Evolutionary conservation across 805 yeast genomes (phyloP).

Genomic region (Candida sphagnicola): DNA sequence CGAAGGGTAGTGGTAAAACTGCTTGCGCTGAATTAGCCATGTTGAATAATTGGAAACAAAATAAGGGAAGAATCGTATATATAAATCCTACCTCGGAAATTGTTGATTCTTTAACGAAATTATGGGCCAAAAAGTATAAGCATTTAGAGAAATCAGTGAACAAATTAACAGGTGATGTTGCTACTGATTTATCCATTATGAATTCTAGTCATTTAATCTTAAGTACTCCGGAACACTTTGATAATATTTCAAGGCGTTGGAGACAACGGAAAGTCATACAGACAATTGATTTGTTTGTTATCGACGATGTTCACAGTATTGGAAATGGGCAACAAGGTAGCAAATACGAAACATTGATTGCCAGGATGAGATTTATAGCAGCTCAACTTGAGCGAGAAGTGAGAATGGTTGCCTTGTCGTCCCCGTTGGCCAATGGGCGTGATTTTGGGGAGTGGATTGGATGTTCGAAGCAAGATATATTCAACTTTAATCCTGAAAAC

Average conservation of each 20-base stretch:
- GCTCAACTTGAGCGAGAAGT: conserved; percentile 53
- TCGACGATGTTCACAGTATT: conserved; percentile 68
- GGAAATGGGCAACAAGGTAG: conserved; percentile 57
- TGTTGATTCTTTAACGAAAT: conserved; percentile 41
- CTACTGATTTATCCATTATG: conserved; percentile 51
- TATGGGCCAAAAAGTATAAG: conserved; percentile 53
- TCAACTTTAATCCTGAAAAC: conserved; percentile 66
- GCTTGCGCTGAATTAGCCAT: conserved; percentile 69
- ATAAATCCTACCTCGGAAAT: conserved; percentile 59
- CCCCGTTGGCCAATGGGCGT: conserved; percentile 67
- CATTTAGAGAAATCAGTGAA: conserved; percentile 49
- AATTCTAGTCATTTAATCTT: conserved; percentile 63
- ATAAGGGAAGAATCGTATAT: conserved; percentile 68
- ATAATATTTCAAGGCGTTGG: conserved; percentile 75
- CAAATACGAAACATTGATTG: conserved; percentile 62
- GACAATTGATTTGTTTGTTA: conserved; percentile 61
- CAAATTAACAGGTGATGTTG: conserved; percentile 52
- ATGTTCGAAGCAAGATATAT: conserved; percentile 53
- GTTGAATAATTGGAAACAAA: conserved; percentile 66
- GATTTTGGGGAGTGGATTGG: conserved; percentile 90
- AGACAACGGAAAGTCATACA: conserved; percentile 69
- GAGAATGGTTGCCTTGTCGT: conserved; percentile 67
- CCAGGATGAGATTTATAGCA: conserved; percentile 69
- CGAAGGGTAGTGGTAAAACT: conserved; percentile 77
- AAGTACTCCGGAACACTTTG: conserved; percentile 79